Evolutionary conservation across 2,329 filamentous ascomycete genomes (phyloP), one percentile per base, ranked within the genome.

Genomic region (Aureobasidium namibiae): DNA sequence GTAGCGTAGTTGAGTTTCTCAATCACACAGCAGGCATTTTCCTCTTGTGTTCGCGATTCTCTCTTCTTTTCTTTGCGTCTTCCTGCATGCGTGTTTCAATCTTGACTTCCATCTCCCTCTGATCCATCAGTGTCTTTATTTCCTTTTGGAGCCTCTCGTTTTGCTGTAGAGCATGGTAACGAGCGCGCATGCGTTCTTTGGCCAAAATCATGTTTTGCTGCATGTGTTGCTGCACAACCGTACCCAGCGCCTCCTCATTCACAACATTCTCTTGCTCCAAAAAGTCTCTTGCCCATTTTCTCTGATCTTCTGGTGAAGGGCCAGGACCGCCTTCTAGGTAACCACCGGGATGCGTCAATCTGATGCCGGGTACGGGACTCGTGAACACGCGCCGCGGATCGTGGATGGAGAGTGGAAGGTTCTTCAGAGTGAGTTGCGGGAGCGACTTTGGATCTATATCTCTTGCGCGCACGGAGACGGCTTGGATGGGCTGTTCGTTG

Each of bases 251-350:
- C 18, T 67, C 69, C 11, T 65, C 64, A 56, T 71, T 70, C 31
- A 67, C 65, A 23, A 76, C 68, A 4, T 66, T 64, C 56, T 75
- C 65, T 56, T 72, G 68, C 24, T 62, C 56, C 2, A 77, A 70
- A 57, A 78, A 77, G 45, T 72, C 66, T 42, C 72, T 66, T 2
- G 73, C 70, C 63, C 75, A 78, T 1, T 64, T 69, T 59, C 69
- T 66, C 58, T 71, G 65, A 0, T 72, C 69, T 5, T 65, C 62
- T 3, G 73, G 69, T 11, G 71, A 67, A 0, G 76, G 71, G 1
- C 74, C 74, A 1, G 75, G 75, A 1, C 77, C 77, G n/a, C 77
- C 77, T 45, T 77, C 76, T 29, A 77, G 67, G 45, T 75, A 76
- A n/a, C 77, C 77, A 10, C 73, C 71, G 2, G 69, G 69, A 61